Evolutionary conservation across 768 basidiomycete species (phyloP).

Genomic region (Naematelia aurantialba): DNA sequence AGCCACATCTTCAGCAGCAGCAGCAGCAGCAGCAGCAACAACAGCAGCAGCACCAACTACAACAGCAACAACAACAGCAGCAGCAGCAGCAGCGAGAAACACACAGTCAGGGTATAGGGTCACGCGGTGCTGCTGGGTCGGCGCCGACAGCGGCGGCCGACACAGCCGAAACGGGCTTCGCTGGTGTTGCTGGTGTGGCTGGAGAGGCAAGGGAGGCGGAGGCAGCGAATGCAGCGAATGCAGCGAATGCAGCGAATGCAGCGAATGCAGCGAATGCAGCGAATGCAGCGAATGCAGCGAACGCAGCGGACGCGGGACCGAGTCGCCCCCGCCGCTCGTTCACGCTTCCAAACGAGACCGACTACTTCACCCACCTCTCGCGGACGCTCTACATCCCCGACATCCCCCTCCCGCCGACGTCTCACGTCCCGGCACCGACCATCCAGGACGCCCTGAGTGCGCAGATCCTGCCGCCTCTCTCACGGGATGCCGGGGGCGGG

Average conservation of each 20-base stretch:
- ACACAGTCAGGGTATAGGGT: not conserved
- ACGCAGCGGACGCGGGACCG: not conserved
- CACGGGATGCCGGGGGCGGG: not conserved
- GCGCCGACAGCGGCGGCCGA: too few species aligned
- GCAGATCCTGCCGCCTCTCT: not conserved
- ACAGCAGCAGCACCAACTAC: too few species aligned
- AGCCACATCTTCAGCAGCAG: too few species aligned
- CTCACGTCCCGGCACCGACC: not conserved
- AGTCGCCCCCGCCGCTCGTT: not conserved
- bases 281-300: too few species aligned
- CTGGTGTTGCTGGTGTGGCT: too few species aligned
- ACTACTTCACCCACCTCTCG: not conserved
- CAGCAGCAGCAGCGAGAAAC: constrained; percentile 8
- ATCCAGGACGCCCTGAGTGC: not conserved
- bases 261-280: too few species aligned
- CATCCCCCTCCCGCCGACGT: not conserved
- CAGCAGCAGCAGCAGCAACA: too few species aligned
- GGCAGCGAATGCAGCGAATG: too few species aligned
- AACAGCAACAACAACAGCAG: constrained; percentile 5
- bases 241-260: too few species aligned
- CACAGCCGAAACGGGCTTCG: too few species aligned
- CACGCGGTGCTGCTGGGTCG: not conserved
- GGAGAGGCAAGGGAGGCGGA: too few species aligned
- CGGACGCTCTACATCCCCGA: not conserved
- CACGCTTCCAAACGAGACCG: not conserved